A percentile compares a stretch with the other conserved stretches of the same genome.
phyloP scores from a whole-genome alignment of 805 yeast species.

The Pichia occidentalis region DNA sequence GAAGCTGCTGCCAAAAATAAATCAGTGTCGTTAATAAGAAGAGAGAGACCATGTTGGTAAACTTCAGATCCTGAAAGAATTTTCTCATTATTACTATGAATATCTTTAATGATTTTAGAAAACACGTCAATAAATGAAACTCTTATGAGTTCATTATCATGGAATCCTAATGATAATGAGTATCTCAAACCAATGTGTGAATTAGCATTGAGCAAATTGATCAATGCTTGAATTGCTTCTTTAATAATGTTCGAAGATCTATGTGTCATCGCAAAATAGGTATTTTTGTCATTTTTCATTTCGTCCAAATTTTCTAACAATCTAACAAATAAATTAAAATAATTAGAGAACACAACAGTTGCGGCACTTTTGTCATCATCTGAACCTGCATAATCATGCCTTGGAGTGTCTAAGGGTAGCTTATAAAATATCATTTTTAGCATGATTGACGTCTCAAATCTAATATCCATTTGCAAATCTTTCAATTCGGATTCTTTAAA shows the following conservation, averaged over 20 bases:
- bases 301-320: constrained; percentile 41
- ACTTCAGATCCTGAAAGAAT: constrained; percentile 9
- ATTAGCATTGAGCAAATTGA: constrained; percentile 65
- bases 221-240: constrained; percentile 56
- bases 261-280: constrained; percentile 34
- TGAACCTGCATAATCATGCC: constrained; percentile 33
- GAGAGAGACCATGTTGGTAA: constrained; percentile 10
- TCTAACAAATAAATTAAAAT: constrained; percentile 55
- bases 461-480: constrained; percentile 27
- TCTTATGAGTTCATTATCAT: constrained; percentile 56
- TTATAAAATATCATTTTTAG: constrained; percentile 48
- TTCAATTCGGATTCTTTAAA: constrained; percentile 21
- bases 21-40: constrained; percentile 30
- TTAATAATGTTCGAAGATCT: constrained; percentile 53
- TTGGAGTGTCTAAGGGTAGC: constrained; percentile 55
- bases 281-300: constrained; percentile 7
- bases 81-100: constrained; percentile 19
- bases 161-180: constrained; percentile 75
- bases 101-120: constrained; percentile 46
- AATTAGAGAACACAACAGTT: constrained; percentile 60
- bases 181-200: constrained; percentile 70
- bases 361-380: constrained; percentile 23
- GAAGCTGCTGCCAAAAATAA: constrained; percentile 48
- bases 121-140: constrained; percentile 74
- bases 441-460: constrained; percentile 50